Base-by-base conservation (phyloP, 257 asterid genomes). In the Ajuga chamaepitys region DNA sequence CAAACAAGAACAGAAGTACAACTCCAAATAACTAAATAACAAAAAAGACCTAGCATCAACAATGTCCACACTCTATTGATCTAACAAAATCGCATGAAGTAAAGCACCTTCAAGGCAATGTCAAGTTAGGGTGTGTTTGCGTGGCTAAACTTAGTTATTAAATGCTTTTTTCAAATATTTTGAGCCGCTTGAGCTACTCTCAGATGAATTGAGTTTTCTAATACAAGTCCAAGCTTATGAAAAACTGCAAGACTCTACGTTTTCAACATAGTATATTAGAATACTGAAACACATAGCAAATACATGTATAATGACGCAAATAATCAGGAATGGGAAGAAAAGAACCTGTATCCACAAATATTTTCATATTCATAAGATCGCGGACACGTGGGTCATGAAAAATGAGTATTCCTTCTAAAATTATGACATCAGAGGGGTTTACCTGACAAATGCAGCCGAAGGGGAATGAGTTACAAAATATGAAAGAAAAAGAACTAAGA, bases 271-370 rank as follows among this genome's bases (percentile, higher is more conserved):
- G 42, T 60, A 64, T 18, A 61, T 26, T 32, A 10, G 7, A 59
- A 35, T 41, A n/a, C n/a, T n/a, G n/a, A n/a, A n/a, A 14, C 60
- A 44, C 55, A 70, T 26, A 32, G 35, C 51, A 5, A 42, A 47
- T 11, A 58, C 35, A 45, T 41, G 37, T 26, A 56, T 11, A 59
- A 66, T 26, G 59, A 62, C 37, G 48, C 64, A 71, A 26, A 41
- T 21, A 50, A 37, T 68, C 41, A 42, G 42, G 45, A 44, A 41
- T 57, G 58, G 70, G 68, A 58, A 35, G 62, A 70, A 76, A 70
- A 69, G 67, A 79, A 94, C 98, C 99, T 88, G 96, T 80, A 82
- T 94, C 99, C 17, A 94, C 99, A 82, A 94, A 94, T 62, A 91
- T 94, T 84, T 91, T 94, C 99, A 94, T 94, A 62, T 84, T 94